Percentiles rank a stretch among this genome's conserved stretches.
Evolutionary conservation across 2,329 filamentous ascomycete species (phyloP).

Genomic region (Diaporthe sp.): DNA sequence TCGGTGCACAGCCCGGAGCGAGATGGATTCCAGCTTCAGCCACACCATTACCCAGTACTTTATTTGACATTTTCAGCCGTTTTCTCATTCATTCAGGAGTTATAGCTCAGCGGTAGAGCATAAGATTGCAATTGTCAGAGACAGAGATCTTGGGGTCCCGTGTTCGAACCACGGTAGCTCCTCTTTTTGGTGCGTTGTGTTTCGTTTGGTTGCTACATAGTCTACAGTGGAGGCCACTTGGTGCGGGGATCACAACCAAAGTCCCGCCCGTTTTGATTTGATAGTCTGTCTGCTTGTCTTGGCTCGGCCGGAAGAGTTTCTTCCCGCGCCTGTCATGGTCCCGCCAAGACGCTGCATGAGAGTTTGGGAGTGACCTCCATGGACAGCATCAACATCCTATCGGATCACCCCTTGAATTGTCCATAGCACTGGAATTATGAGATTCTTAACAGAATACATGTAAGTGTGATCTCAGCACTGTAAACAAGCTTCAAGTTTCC

Average conservation of each 20-base stretch:
- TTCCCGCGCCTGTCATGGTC: neutral
- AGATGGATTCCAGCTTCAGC: too few species aligned
- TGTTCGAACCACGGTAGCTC: neutral
- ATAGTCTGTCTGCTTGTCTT: neutral
- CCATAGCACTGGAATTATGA: neutral
- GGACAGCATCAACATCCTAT: neutral
- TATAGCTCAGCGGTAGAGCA: neutral
- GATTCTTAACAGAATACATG: neutral
- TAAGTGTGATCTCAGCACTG: neutral
- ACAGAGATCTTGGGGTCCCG: conserved; percentile 2
- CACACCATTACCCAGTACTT: too few species aligned
- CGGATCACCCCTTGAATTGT: neutral
- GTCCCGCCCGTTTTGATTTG: neutral
- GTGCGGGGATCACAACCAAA: neutral
- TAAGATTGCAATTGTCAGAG: neutral
- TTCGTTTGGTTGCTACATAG: neutral
- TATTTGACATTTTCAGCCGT: neutral
- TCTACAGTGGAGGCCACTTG: neutral
- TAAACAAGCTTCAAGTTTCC: neutral
- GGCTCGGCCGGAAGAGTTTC: neutral
- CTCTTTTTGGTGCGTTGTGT: neutral
- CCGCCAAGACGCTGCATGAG: conserved; percentile 3
- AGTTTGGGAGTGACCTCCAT: neutral
- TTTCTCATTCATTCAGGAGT: neutral
- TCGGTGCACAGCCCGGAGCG: too few species aligned